Base-by-base conservation (phyloP, 441 rosid genomes). In the Adansonia grandidieri region DNA sequence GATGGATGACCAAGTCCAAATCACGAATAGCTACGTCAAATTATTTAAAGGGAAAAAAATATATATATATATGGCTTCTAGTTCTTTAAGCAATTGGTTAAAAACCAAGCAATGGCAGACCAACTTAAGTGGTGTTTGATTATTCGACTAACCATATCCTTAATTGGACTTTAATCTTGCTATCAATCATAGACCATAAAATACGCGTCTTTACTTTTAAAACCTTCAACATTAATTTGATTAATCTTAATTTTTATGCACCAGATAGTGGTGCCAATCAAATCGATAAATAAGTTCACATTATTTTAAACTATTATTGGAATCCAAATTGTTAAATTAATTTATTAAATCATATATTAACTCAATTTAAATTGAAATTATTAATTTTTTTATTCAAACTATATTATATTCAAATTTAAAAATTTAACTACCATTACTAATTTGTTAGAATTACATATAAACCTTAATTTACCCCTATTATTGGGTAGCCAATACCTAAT, bases 31-130 rank as follows among this genome's bases (percentile, higher is more conserved):
- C 17, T 13, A 15, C 17, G 15, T 53, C 17, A 15, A 53, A 53
- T 13, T 53, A 13, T 13, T 2, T 51, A 53, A 11, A 14, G n/a
- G 3, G 5, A 13, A 66, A 10, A 15, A 76, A 57, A 45, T 60
- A 32, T 2, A 32, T 32, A 32, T 2, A 32, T 51, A 19, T 14
- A 3, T 48, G 17, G 24, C n/a, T 73, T 70, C 50, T 28, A 9
- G 9, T 24, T 68, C 48, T 11, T 71, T n/a, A 76, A 58, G 28
- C 3, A 44, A 74, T 51, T 79, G 82, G 80, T 74, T 79, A 40
- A 84, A 75, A 77, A 28, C 81, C 66, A 71, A 78, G 61, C 8
- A 86, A 89, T 89, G 90, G 93, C 92, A 88, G 92, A 90, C 96
- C 87, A 87, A 77, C 72, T 57, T 73, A 80, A 86, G 92, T 88